phyloP scores from a whole-genome alignment of 208 protist species.

The Phytomonas serpens region DNA sequence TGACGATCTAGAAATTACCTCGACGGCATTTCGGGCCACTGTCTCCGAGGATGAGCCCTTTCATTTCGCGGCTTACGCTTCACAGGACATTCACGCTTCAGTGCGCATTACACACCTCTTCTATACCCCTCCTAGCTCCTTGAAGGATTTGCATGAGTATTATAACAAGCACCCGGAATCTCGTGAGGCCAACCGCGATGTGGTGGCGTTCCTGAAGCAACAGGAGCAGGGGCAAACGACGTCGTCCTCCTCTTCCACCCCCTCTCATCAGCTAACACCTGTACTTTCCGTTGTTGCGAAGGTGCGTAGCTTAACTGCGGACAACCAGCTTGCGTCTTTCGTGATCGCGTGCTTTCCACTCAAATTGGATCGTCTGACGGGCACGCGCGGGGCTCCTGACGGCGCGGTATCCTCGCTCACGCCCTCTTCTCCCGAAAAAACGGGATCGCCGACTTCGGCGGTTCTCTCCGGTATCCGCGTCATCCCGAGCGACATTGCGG shows the following conservation, averaged over 20 bases:
- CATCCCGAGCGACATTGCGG: constrained; percentile 31
- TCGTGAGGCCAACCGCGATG: background rate
- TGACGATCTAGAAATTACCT: constrained; percentile 15
- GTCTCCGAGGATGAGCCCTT: constrained; percentile 55
- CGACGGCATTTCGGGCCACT: constrained; percentile 51
- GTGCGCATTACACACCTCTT: constrained; percentile 66
- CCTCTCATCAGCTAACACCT: background rate
- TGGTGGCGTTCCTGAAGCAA: too few relatives aligned
- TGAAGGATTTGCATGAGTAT: constrained; percentile 29
- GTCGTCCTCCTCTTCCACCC: too few relatives aligned
- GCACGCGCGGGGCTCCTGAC: background rate
- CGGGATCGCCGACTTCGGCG: background rate
- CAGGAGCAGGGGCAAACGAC: too few relatives aligned
- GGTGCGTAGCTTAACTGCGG: constrained; percentile 34
- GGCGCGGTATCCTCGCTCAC: too few relatives aligned
- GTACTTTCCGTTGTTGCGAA: constrained; percentile 35
- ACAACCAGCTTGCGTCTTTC: constrained; percentile 35
- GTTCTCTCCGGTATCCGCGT: background rate
- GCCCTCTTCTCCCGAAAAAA: background rate
- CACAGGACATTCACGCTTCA: constrained; percentile 45
- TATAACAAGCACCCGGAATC: constrained; percentile 4
- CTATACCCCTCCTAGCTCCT: constrained; percentile 54
- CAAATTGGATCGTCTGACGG: constrained; percentile 16
- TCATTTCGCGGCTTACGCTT: constrained; percentile 32
- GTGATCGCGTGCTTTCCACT: constrained; percentile 52